Percentiles rank a stretch among this genome's conserved stretches.
Conservation (phyloP, 2,329 filamentous ascomycete species). For the Beauveria asiatica region DNA sequence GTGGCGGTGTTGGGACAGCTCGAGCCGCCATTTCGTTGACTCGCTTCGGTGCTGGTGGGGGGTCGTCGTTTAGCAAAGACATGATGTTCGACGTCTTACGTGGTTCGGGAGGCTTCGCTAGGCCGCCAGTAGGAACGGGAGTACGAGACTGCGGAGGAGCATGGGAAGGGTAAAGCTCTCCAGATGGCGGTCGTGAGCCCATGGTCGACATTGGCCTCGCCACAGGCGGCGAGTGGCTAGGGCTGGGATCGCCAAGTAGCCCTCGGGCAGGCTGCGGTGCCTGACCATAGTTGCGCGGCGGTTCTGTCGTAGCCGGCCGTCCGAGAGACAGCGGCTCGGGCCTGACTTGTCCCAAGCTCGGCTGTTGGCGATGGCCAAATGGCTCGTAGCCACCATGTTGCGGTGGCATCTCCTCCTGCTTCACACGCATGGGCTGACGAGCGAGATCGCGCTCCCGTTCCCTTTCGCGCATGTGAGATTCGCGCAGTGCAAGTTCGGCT, state of each 20-base stretch:
- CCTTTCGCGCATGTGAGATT: slow-evolving; percentile 18
- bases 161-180: slow-evolving; percentile 25
- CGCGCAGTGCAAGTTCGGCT: slow-evolving; percentile 23
- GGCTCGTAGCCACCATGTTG: slow-evolving; percentile 35
- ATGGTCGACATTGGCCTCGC: slow-evolving; percentile 30
- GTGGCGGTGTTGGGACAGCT: slow-evolving; percentile 44
- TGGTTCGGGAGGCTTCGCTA: slow-evolving; percentile 35
- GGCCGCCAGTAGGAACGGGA: slow-evolving; percentile 24
- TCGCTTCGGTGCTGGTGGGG: slow-evolving; percentile 41
- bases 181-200: slow-evolving; percentile 13
- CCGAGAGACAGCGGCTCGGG: slow-evolving; percentile 32
- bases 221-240: slow-evolving; percentile 30
- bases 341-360: slow-evolving; percentile 30
- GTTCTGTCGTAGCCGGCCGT: slow-evolving; percentile 33
- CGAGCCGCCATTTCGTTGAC: slow-evolving; percentile 38
- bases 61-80: slow-evolving; percentile 54
- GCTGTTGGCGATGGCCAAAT: slow-evolving; percentile 31
- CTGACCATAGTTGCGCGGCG: slow-evolving; percentile 31
- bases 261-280: slow-evolving; percentile 28
- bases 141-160: slow-evolving; percentile 20
- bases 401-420: slow-evolving; percentile 40
- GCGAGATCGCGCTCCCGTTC: slow-evolving; percentile 18
- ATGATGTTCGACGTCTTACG: slow-evolving; percentile 57
- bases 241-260: slow-evolving; percentile 31
- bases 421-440: slow-evolving; percentile 27